phyloP scores from a whole-genome alignment of 805 yeast genomes.

The Metschnikowia orientalis region DNA sequence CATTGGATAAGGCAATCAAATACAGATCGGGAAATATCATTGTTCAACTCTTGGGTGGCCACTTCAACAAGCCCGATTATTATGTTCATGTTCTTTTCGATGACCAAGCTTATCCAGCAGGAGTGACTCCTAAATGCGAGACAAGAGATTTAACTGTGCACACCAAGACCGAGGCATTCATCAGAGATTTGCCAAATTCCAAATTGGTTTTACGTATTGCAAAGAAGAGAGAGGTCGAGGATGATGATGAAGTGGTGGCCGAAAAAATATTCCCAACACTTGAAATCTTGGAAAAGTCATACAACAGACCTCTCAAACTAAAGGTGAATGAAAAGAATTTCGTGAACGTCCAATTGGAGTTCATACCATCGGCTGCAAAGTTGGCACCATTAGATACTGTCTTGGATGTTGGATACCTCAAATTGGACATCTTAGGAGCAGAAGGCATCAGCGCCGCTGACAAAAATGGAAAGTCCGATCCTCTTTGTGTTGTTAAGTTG shows the following conservation, averaged over 20 bases:
- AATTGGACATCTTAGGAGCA: constrained; percentile 55
- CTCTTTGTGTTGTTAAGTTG: constrained; percentile 49
- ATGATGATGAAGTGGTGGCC: constrained; percentile 45
- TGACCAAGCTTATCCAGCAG: constrained; percentile 58
- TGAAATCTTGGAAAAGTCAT: constrained; percentile 51
- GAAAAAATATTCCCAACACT: constrained; percentile 49
- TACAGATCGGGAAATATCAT: constrained; percentile 62
- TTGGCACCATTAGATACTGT: constrained; percentile 58
- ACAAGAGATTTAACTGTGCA: constrained; percentile 41
- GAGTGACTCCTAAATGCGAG: constrained; percentile 45
- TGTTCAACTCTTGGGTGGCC: constrained; percentile 50
- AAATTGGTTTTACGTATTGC: constrained; percentile 53
- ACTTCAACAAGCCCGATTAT: constrained; percentile 43
- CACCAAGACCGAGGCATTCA: constrained; percentile 55
- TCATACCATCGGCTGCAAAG: constrained; percentile 52
- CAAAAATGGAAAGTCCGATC: constrained; percentile 75
- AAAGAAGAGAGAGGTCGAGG: constrained; percentile 44
- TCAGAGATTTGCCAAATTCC: constrained; percentile 69
- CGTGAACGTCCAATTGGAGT: constrained; percentile 51
- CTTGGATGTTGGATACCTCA: constrained; percentile 61
- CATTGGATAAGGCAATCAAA: constrained; percentile 49
- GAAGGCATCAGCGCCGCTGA: constrained; percentile 55
- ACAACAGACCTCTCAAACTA: constrained; percentile 43
- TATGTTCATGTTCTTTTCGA: constrained; percentile 61
- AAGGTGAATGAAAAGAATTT: constrained; percentile 36